A percentile compares a stretch with the other conserved stretches of the same genome.
Conservation (phyloP, 176 grass and related monocot genomes). For the Rhynchospora tenuis region DNA sequence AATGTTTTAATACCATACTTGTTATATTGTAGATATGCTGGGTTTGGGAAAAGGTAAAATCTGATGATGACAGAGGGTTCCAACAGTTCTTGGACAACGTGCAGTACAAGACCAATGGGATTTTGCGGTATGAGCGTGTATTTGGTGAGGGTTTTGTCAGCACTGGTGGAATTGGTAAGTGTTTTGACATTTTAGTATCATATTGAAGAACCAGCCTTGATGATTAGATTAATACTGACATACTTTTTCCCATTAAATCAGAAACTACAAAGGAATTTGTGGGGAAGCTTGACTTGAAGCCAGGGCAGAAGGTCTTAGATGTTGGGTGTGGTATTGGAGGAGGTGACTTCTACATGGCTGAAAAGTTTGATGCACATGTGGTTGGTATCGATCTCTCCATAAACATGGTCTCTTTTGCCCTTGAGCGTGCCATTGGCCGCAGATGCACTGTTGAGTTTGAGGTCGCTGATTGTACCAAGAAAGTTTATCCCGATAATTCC, state of each 20-base stretch:
- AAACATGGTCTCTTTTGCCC: slow-evolving; percentile 96
- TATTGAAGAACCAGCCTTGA: background rate
- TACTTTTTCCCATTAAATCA: slow-evolving; percentile 25
- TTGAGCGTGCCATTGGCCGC: slow-evolving; percentile 83
- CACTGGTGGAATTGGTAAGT: slow-evolving; percentile 82
- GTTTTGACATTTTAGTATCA: background rate
- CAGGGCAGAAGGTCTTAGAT: slow-evolving; percentile 87
- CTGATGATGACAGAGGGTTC: slow-evolving; percentile 72
- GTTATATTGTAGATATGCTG: slow-evolving; percentile 56
- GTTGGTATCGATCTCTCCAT: slow-evolving; percentile 96
- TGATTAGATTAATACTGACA: background rate
- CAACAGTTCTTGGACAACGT: slow-evolving; percentile 94
- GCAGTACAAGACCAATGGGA: slow-evolving; percentile 89
- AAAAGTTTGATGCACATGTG: slow-evolving; percentile 80
- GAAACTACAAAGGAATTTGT: slow-evolving; percentile 99
- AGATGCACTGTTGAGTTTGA: slow-evolving; percentile 92
- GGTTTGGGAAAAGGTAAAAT: slow-evolving; percentile 83
- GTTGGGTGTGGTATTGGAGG: slow-evolving; percentile 96
- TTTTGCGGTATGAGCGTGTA: slow-evolving; percentile 83
- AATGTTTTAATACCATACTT: slow-evolving; percentile 8
- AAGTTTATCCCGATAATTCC: slow-evolving; percentile 56
- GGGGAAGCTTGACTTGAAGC: slow-evolving; percentile 69
- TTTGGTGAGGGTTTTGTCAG: slow-evolving; percentile 95
- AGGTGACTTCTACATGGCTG: slow-evolving; percentile 96
- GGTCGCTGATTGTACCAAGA: slow-evolving; percentile 91